A percentile compares a stretch with the other conserved stretches of the same genome.
Conservation (phyloP, 2,329 filamentous ascomycete species). For the Ceratocystis albifundus region DNA sequence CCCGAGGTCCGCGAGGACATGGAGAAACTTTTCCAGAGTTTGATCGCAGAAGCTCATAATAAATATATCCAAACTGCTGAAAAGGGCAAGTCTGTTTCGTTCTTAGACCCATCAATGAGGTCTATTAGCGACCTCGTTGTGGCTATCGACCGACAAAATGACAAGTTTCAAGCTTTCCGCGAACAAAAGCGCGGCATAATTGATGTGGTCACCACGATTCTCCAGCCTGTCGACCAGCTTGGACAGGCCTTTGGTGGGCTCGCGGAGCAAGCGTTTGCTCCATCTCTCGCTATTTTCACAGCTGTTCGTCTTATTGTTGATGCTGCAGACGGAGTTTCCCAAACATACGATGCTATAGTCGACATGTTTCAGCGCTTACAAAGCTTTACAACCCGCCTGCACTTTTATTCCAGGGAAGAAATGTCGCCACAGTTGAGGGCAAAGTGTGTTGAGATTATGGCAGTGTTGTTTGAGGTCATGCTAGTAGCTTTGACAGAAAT, state of each 20-base stretch:
- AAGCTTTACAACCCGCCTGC: constrained; percentile 35
- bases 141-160: constrained; percentile 22
- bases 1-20: constrained; percentile 17
- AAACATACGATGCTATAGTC: constrained; percentile 36
- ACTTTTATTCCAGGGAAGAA: constrained; percentile 33
- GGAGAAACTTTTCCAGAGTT: constrained; percentile 21
- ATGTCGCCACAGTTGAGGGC: constrained; percentile 32
- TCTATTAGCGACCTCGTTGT: constrained; percentile 22
- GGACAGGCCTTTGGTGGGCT: constrained; percentile 33
- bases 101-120: constrained; percentile 19
- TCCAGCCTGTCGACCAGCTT: constrained; percentile 33
- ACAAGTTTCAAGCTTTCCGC: constrained; percentile 23
- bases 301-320: constrained; percentile 36
- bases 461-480: constrained; percentile 37
- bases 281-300: constrained; percentile 34
- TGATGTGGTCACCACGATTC: constrained; percentile 23
- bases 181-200: constrained; percentile 22
- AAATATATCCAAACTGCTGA: constrained; percentile 19
- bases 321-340: constrained; percentile 36
- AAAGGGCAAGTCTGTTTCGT: constrained; percentile 15
- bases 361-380: constrained; percentile 36
- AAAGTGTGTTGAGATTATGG: constrained; percentile 35
- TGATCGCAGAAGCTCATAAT: constrained; percentile 23
- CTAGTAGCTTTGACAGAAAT: constrained; percentile 36
- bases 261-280: constrained; percentile 33